phyloP scores from a whole-genome alignment of 169 alveolate species.

The Babesia ovata region DNA sequence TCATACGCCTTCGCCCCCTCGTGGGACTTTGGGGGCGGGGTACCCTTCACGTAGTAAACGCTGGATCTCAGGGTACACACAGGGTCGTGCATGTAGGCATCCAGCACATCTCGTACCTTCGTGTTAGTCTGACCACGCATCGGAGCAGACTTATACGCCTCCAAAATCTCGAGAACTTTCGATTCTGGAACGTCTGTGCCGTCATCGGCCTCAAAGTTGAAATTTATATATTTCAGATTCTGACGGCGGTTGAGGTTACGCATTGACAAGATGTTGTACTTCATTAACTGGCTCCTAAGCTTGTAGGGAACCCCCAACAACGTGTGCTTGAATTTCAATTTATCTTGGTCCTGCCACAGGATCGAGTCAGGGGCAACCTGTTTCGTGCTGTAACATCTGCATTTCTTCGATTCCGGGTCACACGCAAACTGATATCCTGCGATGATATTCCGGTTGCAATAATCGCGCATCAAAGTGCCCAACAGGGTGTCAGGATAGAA shows the following conservation, averaged over 20 bases:
- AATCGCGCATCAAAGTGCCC: conserved; percentile 16
- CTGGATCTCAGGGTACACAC: conserved; percentile 12
- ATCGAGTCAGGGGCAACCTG: conserved; percentile 5
- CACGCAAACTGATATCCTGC: neutral
- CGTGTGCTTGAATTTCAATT: neutral
- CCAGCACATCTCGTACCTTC: neutral
- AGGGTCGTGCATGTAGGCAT: conserved; percentile 18
- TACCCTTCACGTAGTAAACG: conserved; percentile 10
- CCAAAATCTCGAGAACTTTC: neutral
- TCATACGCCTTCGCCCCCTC: neutral
- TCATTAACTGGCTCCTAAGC: neutral
- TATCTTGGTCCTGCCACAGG: neutral
- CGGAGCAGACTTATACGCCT: neutral
- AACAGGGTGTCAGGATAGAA: conserved; percentile 10
- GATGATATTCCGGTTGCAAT: neutral
- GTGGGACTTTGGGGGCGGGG: neutral
- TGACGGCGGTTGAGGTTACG: neutral
- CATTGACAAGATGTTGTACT: neutral
- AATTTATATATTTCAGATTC: neutral
- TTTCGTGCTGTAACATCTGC: conserved; percentile 12
- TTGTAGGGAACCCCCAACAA: conserved; percentile 11
- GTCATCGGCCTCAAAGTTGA: neutral
- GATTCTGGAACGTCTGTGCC: neutral
- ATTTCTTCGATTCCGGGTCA: neutral
- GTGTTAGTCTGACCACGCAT: conserved; percentile 2